Conservation (phyloP, 306 rosid genomes). For the Hippophae rhamnoides region DNA sequence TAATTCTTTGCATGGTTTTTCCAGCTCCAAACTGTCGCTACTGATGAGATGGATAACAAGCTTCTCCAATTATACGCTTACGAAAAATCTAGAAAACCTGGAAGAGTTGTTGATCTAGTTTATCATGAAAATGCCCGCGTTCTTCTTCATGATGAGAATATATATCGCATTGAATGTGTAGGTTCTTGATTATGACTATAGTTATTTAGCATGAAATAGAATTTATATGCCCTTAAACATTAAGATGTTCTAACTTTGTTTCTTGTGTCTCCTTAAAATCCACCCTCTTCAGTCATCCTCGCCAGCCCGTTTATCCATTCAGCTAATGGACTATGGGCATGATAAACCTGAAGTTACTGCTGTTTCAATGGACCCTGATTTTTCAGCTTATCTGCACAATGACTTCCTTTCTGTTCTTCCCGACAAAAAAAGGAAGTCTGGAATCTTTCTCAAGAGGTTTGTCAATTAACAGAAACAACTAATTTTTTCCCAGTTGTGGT, state of each 20-base stretch:
- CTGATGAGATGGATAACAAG: conserved; percentile 91
- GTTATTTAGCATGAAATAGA: conserved; percentile 6
- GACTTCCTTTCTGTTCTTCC: conserved; percentile 75
- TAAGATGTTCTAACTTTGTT: too few relatives aligned
- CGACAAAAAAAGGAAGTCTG: conserved; percentile 64
- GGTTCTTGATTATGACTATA: conserved; percentile 17
- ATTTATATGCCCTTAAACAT: neutral
- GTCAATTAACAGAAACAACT: conserved; percentile 13
- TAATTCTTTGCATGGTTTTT: conserved; percentile 13
- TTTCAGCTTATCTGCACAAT: conserved; percentile 64
- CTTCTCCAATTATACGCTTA: conserved; percentile 83
- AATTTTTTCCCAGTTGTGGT: conserved; percentile 16
- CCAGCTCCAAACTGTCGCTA: conserved; percentile 80
- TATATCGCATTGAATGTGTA: conserved; percentile 89
- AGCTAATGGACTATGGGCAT: conserved; percentile 92
- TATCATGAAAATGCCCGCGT: conserved; percentile 96
- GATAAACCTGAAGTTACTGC: conserved; percentile 94
- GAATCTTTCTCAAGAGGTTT: conserved; percentile 85
- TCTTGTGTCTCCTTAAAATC: neutral
- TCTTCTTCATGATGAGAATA: conserved; percentile 94
- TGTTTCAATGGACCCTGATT: conserved; percentile 85
- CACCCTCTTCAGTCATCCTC: conserved; percentile 45
- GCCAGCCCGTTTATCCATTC: conserved; percentile 54
- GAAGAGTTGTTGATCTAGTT: conserved; percentile 67
- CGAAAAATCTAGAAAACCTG: conserved; percentile 79